A percentile compares a stretch with the other conserved stretches of the same genome.
Evolutionary conservation across 257 asterid genomes (phyloP).

Genomic region (Forsythia suspensa): DNA sequence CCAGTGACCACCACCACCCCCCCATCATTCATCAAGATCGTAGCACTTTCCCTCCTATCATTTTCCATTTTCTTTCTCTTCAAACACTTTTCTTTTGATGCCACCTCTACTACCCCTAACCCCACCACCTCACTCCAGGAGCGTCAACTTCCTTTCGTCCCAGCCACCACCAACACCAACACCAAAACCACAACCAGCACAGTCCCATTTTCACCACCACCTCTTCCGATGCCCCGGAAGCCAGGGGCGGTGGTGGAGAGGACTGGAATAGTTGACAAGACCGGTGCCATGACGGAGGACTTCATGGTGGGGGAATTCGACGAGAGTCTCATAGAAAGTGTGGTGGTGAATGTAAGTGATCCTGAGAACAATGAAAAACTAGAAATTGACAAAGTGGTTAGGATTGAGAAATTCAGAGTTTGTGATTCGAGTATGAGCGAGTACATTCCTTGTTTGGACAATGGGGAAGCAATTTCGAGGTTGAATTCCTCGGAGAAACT

Average conservation of each 20-base stretch:
- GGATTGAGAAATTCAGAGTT: slow-evolving; percentile 43
- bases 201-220: slow-evolving; percentile 20
- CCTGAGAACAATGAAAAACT: slow-evolving; percentile 19
- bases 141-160: slow-evolving; percentile 32
- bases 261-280: slow-evolving; percentile 64
- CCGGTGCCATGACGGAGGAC: slow-evolving; percentile 56
- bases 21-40: slow-evolving; percentile 36
- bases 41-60: slow-evolving; percentile 38
- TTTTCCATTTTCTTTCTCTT: slow-evolving; percentile 40
- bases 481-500: slow-evolving; percentile 28
- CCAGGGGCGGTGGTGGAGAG: slow-evolving; percentile 38
- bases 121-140: slow-evolving; percentile 23
- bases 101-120: background rate
- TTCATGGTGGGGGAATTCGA: slow-evolving; percentile 60
- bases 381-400: slow-evolving; percentile 28
- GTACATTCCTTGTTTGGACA: slow-evolving; percentile 52
- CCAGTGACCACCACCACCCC: background rate
- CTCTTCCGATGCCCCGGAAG: slow-evolving; percentile 19
- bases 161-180: slow-evolving; percentile 24
- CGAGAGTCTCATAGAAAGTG: slow-evolving; percentile 35
- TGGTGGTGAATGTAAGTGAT: slow-evolving; percentile 30
- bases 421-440: slow-evolving; percentile 46
- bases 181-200: slow-evolving; percentile 1
- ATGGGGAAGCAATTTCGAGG: slow-evolving; percentile 30
- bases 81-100: slow-evolving; percentile 27